These are phyloP conservation scores for Fragaria nilgerrensis DNA, from an alignment of 306 rosid species.

Conservation along the genomic window DNA sequence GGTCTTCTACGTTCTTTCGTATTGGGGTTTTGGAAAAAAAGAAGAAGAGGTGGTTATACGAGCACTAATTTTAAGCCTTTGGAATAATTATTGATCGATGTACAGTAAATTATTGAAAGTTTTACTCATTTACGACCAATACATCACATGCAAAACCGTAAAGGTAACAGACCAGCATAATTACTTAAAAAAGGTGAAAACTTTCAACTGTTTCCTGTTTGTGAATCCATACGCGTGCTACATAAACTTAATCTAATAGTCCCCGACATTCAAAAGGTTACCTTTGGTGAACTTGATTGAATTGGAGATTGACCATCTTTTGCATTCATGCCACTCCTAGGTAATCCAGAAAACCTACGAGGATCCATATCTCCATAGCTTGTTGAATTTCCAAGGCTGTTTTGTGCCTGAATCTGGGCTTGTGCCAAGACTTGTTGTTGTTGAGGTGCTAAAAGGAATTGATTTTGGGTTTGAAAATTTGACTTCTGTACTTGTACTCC, in stretches of 20 bases:
- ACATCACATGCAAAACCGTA: not conserved
- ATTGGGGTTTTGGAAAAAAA: not conserved
- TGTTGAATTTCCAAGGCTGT: conserved; percentile 54
- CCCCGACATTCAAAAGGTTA: conserved; percentile 9
- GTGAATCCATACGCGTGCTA: not conserved
- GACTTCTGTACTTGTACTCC: conserved; percentile 88
- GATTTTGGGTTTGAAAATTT: conserved; percentile 69
- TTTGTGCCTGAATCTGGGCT: conserved; percentile 62
- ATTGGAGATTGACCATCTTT: conserved; percentile 86
- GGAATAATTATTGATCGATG: not conserved
- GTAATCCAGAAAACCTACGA: conserved; percentile 66
- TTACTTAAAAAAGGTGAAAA: not conserved
- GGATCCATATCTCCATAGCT: conserved; percentile 78
- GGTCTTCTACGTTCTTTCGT: not conserved
- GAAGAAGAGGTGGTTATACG: not conserved
- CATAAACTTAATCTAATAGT: not conserved
- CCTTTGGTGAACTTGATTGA: conserved; percentile 91
- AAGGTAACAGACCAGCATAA: not conserved
- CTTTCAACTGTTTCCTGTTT: not conserved
- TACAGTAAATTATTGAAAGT: not conserved
- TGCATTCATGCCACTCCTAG: conserved; percentile 60
- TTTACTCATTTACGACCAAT: not conserved
- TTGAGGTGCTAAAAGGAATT: conserved; percentile 72
- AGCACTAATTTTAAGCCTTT: not conserved
- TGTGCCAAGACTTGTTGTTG: conserved; percentile 71